Conservation (phyloP, 1,284 basidiomycete genomes). For the Heterobasidion annosum region DNA sequence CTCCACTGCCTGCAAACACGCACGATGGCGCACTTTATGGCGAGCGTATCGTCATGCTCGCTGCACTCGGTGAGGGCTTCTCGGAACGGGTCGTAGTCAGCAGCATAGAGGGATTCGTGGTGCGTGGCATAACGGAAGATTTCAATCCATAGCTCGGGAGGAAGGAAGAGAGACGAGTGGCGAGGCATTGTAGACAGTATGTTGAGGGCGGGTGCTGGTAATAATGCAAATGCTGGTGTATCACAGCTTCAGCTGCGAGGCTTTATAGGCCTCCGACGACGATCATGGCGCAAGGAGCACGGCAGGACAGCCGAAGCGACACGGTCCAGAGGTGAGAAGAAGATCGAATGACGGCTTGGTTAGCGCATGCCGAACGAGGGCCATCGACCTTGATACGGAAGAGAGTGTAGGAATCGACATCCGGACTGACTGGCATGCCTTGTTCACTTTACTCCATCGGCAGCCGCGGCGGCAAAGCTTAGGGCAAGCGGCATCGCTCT, state of each 20-base stretch:
- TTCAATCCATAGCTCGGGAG: conserved; percentile 46
- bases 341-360: too few species aligned
- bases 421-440: too few species aligned
- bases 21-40: conserved; percentile 38
- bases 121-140: conserved; percentile 49
- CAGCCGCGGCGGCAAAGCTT: too few species aligned
- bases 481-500: too few species aligned
- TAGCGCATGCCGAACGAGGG: too few species aligned
- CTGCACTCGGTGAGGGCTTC: conserved; percentile 2
- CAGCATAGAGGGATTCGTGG: conserved; percentile 18
- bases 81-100: conserved; percentile 24
- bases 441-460: too few species aligned
- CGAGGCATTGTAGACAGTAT: not conserved
- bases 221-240: not conserved
- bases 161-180: conserved; percentile 17
- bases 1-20: conserved; percentile 43
- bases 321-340: too few species aligned
- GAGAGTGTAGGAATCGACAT: too few species aligned
- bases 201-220: not conserved
- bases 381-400: too few species aligned
- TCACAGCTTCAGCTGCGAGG: not conserved
- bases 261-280: not conserved
- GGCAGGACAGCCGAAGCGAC: not conserved
- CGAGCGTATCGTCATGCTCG: conserved; percentile 21
- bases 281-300: not conserved